Evolutionary conservation across 768 basidiomycete species (phyloP).

Genomic region (Mrakia gelida): DNA sequence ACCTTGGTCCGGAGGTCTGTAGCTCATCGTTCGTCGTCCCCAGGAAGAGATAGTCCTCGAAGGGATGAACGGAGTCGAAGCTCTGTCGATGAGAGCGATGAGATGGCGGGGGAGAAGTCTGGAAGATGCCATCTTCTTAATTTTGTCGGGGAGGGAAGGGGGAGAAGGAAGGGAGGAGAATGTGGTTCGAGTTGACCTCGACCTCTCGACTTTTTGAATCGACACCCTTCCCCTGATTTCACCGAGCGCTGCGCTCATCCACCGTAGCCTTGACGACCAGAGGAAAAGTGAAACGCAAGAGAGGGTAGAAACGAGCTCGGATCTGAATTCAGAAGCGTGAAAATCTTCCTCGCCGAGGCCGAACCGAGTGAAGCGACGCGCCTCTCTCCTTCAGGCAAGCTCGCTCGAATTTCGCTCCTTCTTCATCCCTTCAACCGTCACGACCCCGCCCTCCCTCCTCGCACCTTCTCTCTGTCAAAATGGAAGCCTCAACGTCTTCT

Average conservation of each 20-base stretch:
- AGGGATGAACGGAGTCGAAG: not conserved
- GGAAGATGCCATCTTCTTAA: slow-evolving; percentile 3
- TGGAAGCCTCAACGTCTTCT: slow-evolving; percentile 5
- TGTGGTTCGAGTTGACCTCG: not conserved
- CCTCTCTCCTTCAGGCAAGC: not conserved
- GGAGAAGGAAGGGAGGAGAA: not conserved
- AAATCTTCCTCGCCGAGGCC: no score
- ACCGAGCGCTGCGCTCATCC: no score
- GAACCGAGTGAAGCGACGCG: no score
- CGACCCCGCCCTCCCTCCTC: not conserved
- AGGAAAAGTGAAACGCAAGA: no score
- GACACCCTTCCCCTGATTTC: no score
- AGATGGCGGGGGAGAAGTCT: slow-evolving; percentile 2
- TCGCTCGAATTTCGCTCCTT: slow-evolving; percentile 2
- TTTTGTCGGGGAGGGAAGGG: not conserved
- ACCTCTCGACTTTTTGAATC: no score
- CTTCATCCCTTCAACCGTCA: not conserved
- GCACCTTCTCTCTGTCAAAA: not conserved
- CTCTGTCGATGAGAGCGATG: not conserved
- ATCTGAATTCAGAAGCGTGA: no score
- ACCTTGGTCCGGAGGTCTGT: slow-evolving; percentile 5
- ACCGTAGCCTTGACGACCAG: no score
- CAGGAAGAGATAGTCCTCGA: not conserved
- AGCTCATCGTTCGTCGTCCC: slow-evolving; percentile 4
- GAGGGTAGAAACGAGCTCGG: no score